Conservation (phyloP, 1,139 yeast genomes). For the Diutina siamensis region DNA sequence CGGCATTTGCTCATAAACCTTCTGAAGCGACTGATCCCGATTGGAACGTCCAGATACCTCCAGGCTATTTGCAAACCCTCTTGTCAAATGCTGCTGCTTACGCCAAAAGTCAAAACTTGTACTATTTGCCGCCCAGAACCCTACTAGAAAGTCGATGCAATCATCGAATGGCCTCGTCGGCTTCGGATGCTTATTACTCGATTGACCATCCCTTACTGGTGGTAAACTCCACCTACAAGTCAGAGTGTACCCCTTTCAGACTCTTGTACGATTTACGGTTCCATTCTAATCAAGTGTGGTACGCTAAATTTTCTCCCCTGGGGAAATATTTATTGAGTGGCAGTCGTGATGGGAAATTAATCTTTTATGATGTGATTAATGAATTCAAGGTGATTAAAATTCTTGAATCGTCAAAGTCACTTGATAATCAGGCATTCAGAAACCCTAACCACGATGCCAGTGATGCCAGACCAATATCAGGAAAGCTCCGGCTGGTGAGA, state of each 20-base stretch:
- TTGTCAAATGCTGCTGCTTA: constrained; percentile 21
- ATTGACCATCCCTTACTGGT: not conserved
- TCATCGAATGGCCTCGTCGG: not conserved
- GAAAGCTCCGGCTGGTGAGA: constrained; percentile 44
- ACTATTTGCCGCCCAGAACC: constrained; percentile 22
- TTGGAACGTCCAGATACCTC: constrained; percentile 11
- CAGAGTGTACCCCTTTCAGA: constrained; percentile 26
- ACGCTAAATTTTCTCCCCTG: constrained; percentile 61
- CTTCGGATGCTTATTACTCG: not conserved
- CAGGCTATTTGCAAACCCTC: constrained; percentile 17
- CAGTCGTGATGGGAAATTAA: constrained; percentile 53
- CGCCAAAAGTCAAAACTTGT: constrained; percentile 14
- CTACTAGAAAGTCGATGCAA: not conserved
- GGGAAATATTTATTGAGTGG: constrained; percentile 72
- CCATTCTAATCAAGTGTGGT: constrained; percentile 80
- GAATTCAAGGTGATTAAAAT: constrained; percentile 34
- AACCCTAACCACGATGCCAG: constrained; percentile 13
- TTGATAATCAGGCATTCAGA: constrained; percentile 20
- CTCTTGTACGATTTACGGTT: constrained; percentile 28
- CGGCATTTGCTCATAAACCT: not conserved
- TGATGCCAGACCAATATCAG: constrained; percentile 13
- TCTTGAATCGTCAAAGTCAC: constrained; percentile 21
- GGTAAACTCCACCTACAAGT: not conserved
- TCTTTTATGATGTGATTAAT: constrained; percentile 53
- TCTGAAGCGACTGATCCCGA: not conserved